Evolutionary conservation across 2,329 filamentous ascomycete genomes (phyloP).

Genomic region (Zymoseptoria crescenta): DNA sequence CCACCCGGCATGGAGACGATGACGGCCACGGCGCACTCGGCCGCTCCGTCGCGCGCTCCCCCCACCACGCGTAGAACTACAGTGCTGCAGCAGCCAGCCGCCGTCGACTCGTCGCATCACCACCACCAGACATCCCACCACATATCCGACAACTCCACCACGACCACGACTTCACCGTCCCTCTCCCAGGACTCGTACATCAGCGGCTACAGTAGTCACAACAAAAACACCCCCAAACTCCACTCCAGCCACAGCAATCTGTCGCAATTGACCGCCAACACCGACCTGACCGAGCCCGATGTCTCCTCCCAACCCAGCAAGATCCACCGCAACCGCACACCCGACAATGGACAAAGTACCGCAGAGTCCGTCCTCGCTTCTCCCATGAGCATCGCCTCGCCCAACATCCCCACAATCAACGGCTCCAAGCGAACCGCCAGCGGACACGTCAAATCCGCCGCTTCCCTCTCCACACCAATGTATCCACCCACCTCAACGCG

Average conservation of each 20-base stretch:
- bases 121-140: neutral
- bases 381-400: slow-evolving; percentile 36
- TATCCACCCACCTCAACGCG: slow-evolving; percentile 40
- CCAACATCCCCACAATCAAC: slow-evolving; percentile 24
- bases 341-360: slow-evolving; percentile 13
- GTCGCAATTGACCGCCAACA: slow-evolving; percentile 26
- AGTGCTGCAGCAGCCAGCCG: slow-evolving; percentile 8
- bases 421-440: slow-evolving; percentile 70
- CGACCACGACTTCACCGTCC: slow-evolving; percentile 17
- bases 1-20: slow-evolving; percentile 14
- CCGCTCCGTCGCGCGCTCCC: slow-evolving; percentile 6
- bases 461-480: slow-evolving; percentile 30
- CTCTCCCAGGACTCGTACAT: slow-evolving; percentile 26
- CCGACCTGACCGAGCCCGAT: slow-evolving; percentile 19
- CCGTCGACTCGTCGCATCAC: neutral
- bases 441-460: slow-evolving; percentile 60
- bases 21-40: slow-evolving; percentile 11
- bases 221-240: slow-evolving; percentile 9
- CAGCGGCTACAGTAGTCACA: slow-evolving; percentile 20
- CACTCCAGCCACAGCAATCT: slow-evolving; percentile 21
- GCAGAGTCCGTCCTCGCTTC: slow-evolving; percentile 26
- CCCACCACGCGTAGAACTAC: slow-evolving; percentile 21
- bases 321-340: slow-evolving; percentile 8
- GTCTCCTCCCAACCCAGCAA: slow-evolving; percentile 3
- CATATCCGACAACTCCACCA: neutral